Conservation (phyloP, 2,329 filamentous ascomycete genomes). For the Ophiocordyceps camponoti-floridani region DNA sequence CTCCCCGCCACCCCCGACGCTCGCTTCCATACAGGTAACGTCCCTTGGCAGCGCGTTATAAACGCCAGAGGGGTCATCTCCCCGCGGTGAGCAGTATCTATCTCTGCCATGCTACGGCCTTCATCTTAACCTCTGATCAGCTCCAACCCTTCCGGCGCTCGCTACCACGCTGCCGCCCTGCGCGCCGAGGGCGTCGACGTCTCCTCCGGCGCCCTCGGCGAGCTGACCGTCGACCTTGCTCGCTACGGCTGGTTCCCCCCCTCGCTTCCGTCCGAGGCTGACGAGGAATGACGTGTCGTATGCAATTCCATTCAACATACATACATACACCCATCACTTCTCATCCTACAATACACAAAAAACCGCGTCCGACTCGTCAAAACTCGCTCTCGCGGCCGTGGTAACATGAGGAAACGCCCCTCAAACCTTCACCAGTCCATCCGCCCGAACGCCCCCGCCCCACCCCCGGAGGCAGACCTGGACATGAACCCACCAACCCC, state of each 20-base stretch:
- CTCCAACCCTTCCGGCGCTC: slow-evolving; percentile 28
- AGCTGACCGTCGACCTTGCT: slow-evolving; percentile 30
- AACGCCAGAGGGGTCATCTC: slow-evolving; percentile 65
- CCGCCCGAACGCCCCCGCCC: background rate
- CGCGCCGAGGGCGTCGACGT: slow-evolving; percentile 34
- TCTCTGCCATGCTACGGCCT: background rate
- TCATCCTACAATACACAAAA: background rate
- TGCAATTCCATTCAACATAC: background rate
- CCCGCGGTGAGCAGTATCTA: background rate
- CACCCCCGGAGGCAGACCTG: background rate
- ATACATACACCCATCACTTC: background rate
- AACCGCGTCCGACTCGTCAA: too few species aligned
- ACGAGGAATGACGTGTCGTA: background rate
- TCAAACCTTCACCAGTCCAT: background rate
- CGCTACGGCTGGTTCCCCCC: slow-evolving; percentile 39
- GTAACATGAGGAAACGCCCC: background rate
- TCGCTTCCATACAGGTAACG: slow-evolving; percentile 55
- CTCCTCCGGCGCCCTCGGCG: slow-evolving; percentile 27
- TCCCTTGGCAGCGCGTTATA: slow-evolving; percentile 90
- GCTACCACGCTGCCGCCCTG: slow-evolving; percentile 31
- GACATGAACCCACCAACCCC: background rate
- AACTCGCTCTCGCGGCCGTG: background rate
- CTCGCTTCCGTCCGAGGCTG: slow-evolving; percentile 23
- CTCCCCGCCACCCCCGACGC: slow-evolving; percentile 37
- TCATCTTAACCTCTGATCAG: slow-evolving; percentile 38